Percentiles rank a stretch among this genome's conserved stretches.
Conservation (phyloP, 1,284 basidiomycete species). For the Xerocomus amazonicus region DNA sequence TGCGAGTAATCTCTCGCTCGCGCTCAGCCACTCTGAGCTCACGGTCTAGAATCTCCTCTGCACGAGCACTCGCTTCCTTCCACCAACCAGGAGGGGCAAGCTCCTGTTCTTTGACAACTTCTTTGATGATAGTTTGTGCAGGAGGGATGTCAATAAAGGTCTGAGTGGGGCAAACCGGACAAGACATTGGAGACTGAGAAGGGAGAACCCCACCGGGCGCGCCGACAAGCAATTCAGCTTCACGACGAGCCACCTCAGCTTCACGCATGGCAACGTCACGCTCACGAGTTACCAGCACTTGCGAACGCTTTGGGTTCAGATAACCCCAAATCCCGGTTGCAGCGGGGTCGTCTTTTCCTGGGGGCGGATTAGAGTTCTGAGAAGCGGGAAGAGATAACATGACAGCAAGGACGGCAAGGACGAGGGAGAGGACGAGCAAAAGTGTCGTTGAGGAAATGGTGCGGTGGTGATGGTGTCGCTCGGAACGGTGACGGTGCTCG, state of each 20-base stretch:
- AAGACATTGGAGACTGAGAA: slow-evolving; percentile 44
- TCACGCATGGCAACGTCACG: slow-evolving; percentile 72
- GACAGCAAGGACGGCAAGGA: slow-evolving; percentile 76
- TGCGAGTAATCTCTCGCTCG: slow-evolving; percentile 76
- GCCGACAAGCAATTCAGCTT: slow-evolving; percentile 75
- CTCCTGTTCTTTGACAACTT: slow-evolving; percentile 75
- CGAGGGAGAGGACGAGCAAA: slow-evolving; percentile 75
- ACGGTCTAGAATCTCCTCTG: slow-evolving; percentile 76
- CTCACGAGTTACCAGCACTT: slow-evolving; percentile 73
- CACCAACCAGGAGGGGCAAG: slow-evolving; percentile 72
- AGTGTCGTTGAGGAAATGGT: slow-evolving; percentile 86
- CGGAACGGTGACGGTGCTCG: slow-evolving; percentile 48
- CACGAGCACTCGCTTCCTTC: slow-evolving; percentile 56
- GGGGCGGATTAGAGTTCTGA: slow-evolving; percentile 29
- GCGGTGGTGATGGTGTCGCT: slow-evolving; percentile 69
- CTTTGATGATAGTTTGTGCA: slow-evolving; percentile 76
- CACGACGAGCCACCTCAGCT: slow-evolving; percentile 78
- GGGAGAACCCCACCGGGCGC: slow-evolving; percentile 73
- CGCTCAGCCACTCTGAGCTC: slow-evolving; percentile 79
- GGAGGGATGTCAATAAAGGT: slow-evolving; percentile 56
- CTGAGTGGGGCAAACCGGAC: slow-evolving; percentile 52
- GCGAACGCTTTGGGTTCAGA: slow-evolving; percentile 74
- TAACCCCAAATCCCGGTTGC: slow-evolving; percentile 61
- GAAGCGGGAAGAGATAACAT: slow-evolving; percentile 76
- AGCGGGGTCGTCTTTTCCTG: slow-evolving; percentile 38